These are phyloP conservation scores for Xylaria sp. DNA, from an alignment of 2,329 filamentous ascomycete genomes.

Conservation along the genomic window DNA sequence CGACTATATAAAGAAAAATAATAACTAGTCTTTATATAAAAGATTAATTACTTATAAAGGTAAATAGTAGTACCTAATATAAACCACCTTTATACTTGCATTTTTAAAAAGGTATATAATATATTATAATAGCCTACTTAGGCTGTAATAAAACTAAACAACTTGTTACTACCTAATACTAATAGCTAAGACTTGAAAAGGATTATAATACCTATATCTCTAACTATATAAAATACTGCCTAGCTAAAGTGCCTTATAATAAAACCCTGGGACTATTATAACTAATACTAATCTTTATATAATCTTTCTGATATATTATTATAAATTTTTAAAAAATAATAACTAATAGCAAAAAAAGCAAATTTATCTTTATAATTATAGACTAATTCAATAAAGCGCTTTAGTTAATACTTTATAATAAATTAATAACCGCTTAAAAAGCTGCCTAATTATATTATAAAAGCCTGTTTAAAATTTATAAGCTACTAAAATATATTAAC, in stretches of 20 bases:
- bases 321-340: background rate
- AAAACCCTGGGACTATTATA: background rate
- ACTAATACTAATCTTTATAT: background rate
- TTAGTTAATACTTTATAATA: background rate
- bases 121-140: background rate
- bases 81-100: background rate
- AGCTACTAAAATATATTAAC: background rate
- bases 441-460: no score
- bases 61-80: background rate
- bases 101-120: background rate
- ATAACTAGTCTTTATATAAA: background rate
- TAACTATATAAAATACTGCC: background rate
- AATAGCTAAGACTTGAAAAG: background rate
- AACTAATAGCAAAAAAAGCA: background rate
- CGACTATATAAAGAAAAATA: background rate
- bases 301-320: no score
- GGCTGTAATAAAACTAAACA: background rate
- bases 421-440: background rate
- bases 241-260: background rate
- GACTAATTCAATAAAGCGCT: background rate
- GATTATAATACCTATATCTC: background rate
- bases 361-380: background rate
- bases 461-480: background rate
- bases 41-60: no score
- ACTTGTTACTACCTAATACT: background rate